Base-by-base conservation (phyloP, 352 stramenopile species). In the Thraustotheca clavata region DNA sequence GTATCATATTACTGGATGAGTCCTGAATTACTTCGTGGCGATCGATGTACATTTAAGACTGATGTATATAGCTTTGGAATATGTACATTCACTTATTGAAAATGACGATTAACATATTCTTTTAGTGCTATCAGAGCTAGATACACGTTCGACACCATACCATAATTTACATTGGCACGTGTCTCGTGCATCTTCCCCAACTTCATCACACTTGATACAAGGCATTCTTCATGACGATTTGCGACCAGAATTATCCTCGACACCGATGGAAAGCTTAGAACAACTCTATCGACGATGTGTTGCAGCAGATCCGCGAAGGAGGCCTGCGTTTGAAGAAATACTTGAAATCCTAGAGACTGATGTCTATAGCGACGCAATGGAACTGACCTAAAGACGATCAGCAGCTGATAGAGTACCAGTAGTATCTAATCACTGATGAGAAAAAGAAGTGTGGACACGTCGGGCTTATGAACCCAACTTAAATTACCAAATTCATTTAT, bases 51-150 rank as follows among this genome's bases (percentile, higher is more conserved):
- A 31, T 80, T 93, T 49, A 89, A 90, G 55, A 84, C 86, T 16
- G 88, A 96, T 60, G 84, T 96, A 33, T 96, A 92, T 69, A 91
- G 83, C 31, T 78, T 95, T 24, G 88, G 87, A 33, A 80, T 95
- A 34, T 54, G 55, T 62, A 55, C 35, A 41, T 49, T 35, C 24
- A 60, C 8, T 11, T 2, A 60, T n/a, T 0, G 59, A 26, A 59
- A 60, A 29, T 12, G 47, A 60, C 47, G 9, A 55, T 29, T 27
- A 18, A 40, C 35, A 20, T 43, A 20, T 20, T 43, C 16, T 20
- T 20, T 20, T 48, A 63, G 81, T 93, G 46, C 68, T 93, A 1
- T 87, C 80, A 2, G 83, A 93, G 59, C 76, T 91, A 60, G 83
- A 93, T 47, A 90, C 83, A 39, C 77, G 76, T 46, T 69, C 83